Base-by-base conservation (phyloP, 2,329 filamentous ascomycete genomes). In the Xylariaceae sp. region DNA sequence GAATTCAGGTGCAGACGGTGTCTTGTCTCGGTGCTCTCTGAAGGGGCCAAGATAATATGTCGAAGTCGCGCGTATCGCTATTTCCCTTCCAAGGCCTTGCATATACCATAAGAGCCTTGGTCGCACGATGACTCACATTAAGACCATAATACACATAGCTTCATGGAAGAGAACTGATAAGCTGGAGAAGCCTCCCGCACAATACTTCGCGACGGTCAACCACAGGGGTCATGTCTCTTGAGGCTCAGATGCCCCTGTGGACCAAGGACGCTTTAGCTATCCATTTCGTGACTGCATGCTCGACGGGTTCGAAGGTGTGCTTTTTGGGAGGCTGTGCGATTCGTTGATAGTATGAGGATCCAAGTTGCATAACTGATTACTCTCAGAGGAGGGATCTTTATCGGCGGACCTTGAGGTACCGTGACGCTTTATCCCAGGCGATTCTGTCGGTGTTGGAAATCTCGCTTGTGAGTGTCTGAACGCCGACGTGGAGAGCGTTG, bases 381-480 rank as follows among this genome's bases (percentile, higher is more conserved):
- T 41, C 18, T 28, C 14, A 12, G 32, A 18, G 21, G 17, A 4
- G 40, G 5, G 18, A 32, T n/a, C 33, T 16, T 45, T 28, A 59
- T 51, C 52, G 55, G 33, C 59, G 53, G 21, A 53, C 36, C 37
- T 68, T 60, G 13, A 81, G 63, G 54, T 76, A 82, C 17, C 64
- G 61, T 41, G 69, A 67, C 2, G 78, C 76, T 51, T 67, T 70
- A 47, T 70, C 63, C 78, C 78, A 83, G 12, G 64, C 63, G 9
- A 60, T 56, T 58, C 68, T 73, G 48, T 75, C 71, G 2, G 55
- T 59, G 16, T 62, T 56, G 4, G 66, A 52, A 12, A 81, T 52
- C 47, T 69, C 65, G 18, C 59, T 61, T 34, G 66, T 67, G 7
- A 82, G 56, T 8, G 66, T 69, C 58, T 75, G 69, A n/a, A 83